Base-by-base conservation (phyloP, 768 basidiomycete species). In the Cystobasidiopsis lactophilus region DNA sequence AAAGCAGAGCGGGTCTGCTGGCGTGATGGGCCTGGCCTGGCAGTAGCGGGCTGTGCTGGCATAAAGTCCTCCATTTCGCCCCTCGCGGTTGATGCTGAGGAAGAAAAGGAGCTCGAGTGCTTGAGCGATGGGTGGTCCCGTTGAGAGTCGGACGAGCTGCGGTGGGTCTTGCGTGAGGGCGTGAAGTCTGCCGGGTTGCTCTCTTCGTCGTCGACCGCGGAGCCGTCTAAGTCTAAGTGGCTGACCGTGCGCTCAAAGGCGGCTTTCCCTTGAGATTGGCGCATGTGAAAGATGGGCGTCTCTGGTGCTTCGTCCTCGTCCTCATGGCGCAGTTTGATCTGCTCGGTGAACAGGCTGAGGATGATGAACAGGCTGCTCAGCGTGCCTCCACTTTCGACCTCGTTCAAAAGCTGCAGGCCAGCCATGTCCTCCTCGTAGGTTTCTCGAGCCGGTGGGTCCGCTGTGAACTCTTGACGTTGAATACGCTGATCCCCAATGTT, bases 361-460 rank as follows among this genome's bases (percentile, higher is more conserved):
- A 98, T 98, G 5, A 88, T 95, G 69, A 98, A 98, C 38, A 96
- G 72, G 62, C 85, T 89, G 24, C 85, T 91, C 13, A 98, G 71
- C 0, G 88, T 98, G 19, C 93, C 93, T 3, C 93, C 91, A 30
- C 80, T 83, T 47, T 85, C 80, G 27, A 98, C 93, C 69, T 95
- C 86, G 64, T 96, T 98, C 37, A 98, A 73, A 5, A 96, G 71
- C 63, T 96, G 86, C 67, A 88, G 95, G 2, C 91, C 89, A 58
- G 93, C 91, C 75, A 84, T 82, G 50, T 83, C 79, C 62, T 84
- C 82, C 51, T 84, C 83, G 78, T 79, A 83, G 73, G 49, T 53
- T 63, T 68, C 70, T 3, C 57, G 62, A 14, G 62, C 65, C 51
- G 63, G 64, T 58, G 63, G 40, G 30, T 55, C 45, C 47, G 27